Evolutionary conservation across 371 early-diverging fungal genomes (phyloP), one percentile per base, ranked within the genome.

Genomic region (Apophysomyces ossiformis): DNA sequence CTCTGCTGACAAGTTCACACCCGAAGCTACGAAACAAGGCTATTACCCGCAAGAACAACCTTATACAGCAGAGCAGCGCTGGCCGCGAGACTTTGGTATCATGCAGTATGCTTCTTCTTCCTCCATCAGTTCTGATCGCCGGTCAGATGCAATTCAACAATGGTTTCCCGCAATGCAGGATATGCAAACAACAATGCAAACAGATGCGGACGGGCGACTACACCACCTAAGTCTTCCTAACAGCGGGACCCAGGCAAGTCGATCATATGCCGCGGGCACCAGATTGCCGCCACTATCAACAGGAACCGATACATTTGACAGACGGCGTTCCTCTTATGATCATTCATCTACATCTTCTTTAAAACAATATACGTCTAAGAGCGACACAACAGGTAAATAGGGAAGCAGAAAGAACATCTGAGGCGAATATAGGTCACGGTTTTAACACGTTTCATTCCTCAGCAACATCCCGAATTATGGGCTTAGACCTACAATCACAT

Each of bases 141-240:
- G 50, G 21, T n/a, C 50, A 6, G 21, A 50, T 50, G 50, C 50
- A 50, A 9, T 18, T 26, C 50, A 50, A 50, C 50, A 50, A 50
- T 50, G 50, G 50, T 7, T 50, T 50, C 21, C 50, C 21, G 21
- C 18, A 18, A 50, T 50, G 5, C 50, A 50, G 50, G 21, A 18
- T 9, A 18, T 26, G 21, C 50, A 50, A 9, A n/a, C 50, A 18
- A 18, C 21, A 50, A 18, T 21, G 18, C 21, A 18, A 18, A 15
- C 21, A 4, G 9, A 50, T 50, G 9, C 21, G 50, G 50, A 21
- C 50, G 21, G 50, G 5, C 50, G 21, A 26, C 4, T n/a, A 21
- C 50, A 50, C 21, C 50, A 50, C 21, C 9, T 50, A 21, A 50
- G 50, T 21, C 9, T 3, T 50, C 18, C 50, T 18, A 26, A 2